Conservation (phyloP, 768 basidiomycete genomes). For the Naganishia randhawae region DNA sequence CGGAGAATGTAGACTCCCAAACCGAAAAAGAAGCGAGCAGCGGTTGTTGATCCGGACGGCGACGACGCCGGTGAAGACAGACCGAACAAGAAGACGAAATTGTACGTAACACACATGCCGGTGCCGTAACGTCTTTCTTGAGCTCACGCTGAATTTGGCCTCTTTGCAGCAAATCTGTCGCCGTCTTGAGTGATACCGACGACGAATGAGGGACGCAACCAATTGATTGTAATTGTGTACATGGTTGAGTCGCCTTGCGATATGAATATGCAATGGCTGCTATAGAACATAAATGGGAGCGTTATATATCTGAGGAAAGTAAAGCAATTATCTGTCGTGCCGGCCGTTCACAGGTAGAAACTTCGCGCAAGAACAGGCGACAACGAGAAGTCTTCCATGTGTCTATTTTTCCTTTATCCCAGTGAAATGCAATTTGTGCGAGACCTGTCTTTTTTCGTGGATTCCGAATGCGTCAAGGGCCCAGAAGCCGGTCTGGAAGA, state of each 20-base stretch:
- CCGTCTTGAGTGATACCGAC: slow-evolving; percentile 23
- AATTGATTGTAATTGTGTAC: background rate
- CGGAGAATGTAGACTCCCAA: slow-evolving; percentile 11
- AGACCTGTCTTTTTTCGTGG: too few species aligned
- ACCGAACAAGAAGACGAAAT: slow-evolving; percentile 30
- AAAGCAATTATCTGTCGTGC: background rate
- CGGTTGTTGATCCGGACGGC: slow-evolving; percentile 42
- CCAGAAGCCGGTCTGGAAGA: background rate
- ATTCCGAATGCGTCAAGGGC: background rate
- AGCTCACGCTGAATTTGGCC: background rate
- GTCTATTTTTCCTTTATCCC: background rate
- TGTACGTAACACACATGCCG: background rate
- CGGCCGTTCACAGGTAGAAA: background rate
- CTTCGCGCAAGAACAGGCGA: background rate
- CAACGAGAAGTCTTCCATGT: too few species aligned
- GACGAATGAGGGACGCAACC: background rate
- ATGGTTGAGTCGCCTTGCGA: background rate
- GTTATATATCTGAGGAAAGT: background rate
- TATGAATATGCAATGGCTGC: background rate
- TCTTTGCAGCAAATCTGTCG: slow-evolving; percentile 14
- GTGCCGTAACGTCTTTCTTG: background rate
- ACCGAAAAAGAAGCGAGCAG: slow-evolving; percentile 41
- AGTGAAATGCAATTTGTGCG: too few species aligned
- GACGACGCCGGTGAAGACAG: slow-evolving; percentile 35
- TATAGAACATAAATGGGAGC: background rate